These are phyloP conservation scores for Trametes sp. DNA, from an alignment of 1,284 basidiomycete genomes.

Conservation along the genomic window DNA sequence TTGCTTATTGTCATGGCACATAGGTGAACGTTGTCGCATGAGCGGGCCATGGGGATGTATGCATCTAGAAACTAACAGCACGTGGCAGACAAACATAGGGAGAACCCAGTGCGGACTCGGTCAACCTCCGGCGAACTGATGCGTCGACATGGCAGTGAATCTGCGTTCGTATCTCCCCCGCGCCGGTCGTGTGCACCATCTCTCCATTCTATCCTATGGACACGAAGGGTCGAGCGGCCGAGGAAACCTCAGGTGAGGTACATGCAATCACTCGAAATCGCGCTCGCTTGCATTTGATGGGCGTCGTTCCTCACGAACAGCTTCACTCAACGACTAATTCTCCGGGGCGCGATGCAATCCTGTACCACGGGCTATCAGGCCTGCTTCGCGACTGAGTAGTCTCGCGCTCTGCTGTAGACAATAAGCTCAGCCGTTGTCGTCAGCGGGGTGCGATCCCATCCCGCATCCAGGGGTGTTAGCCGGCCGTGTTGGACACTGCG, in stretches of 20 bases:
- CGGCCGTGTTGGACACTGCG: too few species aligned
- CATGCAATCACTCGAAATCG: not conserved
- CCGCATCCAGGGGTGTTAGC: too few species aligned
- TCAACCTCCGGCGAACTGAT: not conserved
- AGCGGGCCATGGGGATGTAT: too few species aligned
- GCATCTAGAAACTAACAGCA: not conserved
- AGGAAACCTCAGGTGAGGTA: constrained; percentile 5
- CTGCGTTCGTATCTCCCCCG: not conserved
- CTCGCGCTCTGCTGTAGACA: too few species aligned
- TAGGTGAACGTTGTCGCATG: not conserved
- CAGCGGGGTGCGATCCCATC: too few species aligned
- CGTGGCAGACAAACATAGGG: not conserved
- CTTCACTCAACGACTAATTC: not conserved
- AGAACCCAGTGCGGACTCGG: not conserved
- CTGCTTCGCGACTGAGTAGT: not conserved
- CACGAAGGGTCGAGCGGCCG: not conserved
- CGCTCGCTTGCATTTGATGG: not conserved
- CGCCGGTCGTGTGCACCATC: not conserved
- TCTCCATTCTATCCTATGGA: not conserved
- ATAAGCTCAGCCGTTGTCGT: too few species aligned
- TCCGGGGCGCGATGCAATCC: not conserved
- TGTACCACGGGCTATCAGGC: not conserved
- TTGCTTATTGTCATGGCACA: not conserved
- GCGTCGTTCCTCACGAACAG: too few species aligned
- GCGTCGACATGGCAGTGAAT: constrained; percentile 2